Evolutionary conservation across 148 eudicot genomes (phyloP).

Genomic region (Chenopodium formosanum): DNA sequence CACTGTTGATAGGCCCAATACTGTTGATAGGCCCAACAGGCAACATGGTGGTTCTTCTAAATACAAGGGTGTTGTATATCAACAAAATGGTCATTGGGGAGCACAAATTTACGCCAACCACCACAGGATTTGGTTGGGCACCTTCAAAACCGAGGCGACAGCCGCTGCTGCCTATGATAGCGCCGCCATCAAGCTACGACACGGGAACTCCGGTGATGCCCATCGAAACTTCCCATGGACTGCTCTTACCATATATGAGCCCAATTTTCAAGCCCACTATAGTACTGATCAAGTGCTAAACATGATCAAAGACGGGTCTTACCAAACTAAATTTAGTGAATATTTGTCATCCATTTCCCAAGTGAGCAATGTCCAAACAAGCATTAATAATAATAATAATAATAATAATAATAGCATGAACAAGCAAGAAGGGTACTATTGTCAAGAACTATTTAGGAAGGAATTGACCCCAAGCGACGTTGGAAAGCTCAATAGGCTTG

Average conservation of each 20-base stretch:
- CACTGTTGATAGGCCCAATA: neutral
- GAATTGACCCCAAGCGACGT: conserved; percentile 56
- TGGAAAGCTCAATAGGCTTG: conserved; percentile 49
- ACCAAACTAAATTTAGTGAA: conserved; percentile 38
- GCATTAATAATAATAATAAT: neutral
- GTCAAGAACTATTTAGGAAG: conserved; percentile 37
- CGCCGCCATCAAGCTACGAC: conserved; percentile 40
- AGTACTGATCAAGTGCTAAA: conserved; percentile 25
- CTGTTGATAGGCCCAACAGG: neutral
- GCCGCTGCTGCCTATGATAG: conserved; percentile 56
- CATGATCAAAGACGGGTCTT: conserved; percentile 55
- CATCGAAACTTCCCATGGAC: conserved; percentile 36
- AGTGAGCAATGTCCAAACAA: neutral
- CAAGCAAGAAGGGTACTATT: conserved; percentile 10
- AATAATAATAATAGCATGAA: neutral
- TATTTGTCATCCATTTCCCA: conserved; percentile 14
- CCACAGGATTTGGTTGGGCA: conserved; percentile 49
- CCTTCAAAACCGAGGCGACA: conserved; percentile 43
- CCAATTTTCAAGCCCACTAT: conserved; percentile 31
- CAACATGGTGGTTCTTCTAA: conserved; percentile 9
- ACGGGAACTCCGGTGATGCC: conserved; percentile 7
- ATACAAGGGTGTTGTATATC: conserved; percentile 40
- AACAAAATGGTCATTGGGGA: conserved; percentile 53
- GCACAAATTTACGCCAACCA: conserved; percentile 52
- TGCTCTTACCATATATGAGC: conserved; percentile 21